These are phyloP conservation scores for Rhodotorula glutinis DNA, from an alignment of 1,284 basidiomycete genomes.

Conservation along the genomic window DNA sequence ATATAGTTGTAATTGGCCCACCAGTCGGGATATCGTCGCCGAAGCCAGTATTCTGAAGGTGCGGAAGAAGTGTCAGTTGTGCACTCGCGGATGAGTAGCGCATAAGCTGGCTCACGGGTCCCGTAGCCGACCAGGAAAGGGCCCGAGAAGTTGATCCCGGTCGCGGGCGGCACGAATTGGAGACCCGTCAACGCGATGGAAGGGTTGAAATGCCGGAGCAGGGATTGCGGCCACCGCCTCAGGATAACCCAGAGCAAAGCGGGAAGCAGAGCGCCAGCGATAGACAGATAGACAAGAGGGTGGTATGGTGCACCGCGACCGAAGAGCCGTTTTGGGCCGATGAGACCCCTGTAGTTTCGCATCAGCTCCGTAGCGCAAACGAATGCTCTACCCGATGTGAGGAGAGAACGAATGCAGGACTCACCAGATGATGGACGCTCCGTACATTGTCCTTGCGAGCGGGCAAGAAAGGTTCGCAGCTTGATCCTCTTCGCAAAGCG, in stretches of 20 bases:
- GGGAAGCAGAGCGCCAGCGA: constrained; percentile 74
- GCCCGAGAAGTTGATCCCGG: constrained; percentile 86
- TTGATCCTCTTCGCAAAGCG: constrained; percentile 68
- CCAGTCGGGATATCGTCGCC: constrained; percentile 79
- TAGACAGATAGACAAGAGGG: constrained; percentile 77
- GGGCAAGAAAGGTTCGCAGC: constrained; percentile 75
- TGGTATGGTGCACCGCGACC: no score
- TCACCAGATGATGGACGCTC: constrained; percentile 80
- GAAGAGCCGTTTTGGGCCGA: constrained; percentile 82
- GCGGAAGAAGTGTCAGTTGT: no score
- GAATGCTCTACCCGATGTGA: no score
- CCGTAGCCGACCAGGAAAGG: constrained; percentile 83
- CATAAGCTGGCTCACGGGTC: no score
- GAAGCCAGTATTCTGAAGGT: constrained; percentile 72
- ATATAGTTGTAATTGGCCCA: constrained; percentile 93
- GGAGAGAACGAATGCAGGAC: no score
- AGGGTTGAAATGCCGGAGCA: constrained; percentile 73
- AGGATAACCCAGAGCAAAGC: constrained; percentile 78
- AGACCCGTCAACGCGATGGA: constrained; percentile 73
- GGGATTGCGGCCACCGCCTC: constrained; percentile 64
- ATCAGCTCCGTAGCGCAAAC: no score
- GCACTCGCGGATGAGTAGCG: constrained; percentile 74
- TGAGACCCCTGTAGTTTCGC: constrained; percentile 88
- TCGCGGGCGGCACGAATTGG: constrained; percentile 78
- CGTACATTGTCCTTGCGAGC: constrained; percentile 74